phyloP scores from a whole-genome alignment of 108 stramenopile species.

The Epithemia pelagica region DNA sequence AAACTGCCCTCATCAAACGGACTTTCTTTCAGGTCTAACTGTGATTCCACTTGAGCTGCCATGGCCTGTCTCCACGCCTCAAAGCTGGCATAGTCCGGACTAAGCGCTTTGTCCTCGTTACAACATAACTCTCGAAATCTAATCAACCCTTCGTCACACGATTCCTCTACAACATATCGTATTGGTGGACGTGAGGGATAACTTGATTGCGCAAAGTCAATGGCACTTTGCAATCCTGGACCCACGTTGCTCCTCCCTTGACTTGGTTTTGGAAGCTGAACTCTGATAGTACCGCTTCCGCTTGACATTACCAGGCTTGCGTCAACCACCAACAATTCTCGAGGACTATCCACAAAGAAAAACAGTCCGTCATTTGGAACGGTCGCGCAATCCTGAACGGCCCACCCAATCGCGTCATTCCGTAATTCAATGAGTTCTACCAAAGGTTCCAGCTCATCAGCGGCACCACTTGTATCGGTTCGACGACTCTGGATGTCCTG shows the following conservation, averaged over 20 bases:
- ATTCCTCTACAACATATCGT: background rate
- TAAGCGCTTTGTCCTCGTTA: background rate
- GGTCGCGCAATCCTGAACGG: background rate
- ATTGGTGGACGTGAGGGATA: background rate
- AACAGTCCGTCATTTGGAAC: background rate
- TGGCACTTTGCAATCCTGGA: background rate
- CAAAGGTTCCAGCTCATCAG: background rate
- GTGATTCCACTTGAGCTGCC: background rate
- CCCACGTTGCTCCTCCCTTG: background rate
- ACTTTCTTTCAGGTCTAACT: too few relatives aligned
- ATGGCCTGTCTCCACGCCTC: background rate
- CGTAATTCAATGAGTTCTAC: conserved; percentile 4
- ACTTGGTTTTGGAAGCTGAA: background rate
- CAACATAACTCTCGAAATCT: background rate
- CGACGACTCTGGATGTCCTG: background rate
- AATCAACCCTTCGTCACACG: background rate
- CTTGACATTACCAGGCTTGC: background rate
- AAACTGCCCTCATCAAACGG: too few relatives aligned
- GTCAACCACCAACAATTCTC: background rate
- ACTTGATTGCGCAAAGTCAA: background rate
- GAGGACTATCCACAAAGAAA: background rate
- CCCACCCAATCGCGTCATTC: background rate
- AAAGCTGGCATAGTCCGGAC: background rate
- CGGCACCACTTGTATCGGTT: background rate
- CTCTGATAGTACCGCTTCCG: too few relatives aligned